Conservation (phyloP, 768 basidiomycete species). For the Scleroderma bovista region DNA sequence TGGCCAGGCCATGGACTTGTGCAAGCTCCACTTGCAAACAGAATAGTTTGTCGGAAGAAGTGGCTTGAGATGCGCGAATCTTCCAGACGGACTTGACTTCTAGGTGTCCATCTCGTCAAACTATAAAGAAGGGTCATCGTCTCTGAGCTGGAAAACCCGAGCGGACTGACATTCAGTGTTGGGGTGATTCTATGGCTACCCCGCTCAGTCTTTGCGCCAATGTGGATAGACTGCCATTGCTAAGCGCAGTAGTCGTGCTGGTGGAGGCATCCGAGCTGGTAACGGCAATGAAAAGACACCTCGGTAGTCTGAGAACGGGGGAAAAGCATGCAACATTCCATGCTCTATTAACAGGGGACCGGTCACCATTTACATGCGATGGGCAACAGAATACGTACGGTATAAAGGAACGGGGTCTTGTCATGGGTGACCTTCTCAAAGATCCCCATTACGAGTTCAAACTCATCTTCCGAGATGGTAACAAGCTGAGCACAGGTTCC, state of each 20-base stretch:
- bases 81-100: conserved; percentile 94
- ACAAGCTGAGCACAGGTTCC: conserved; percentile 59
- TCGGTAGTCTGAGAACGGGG: conserved; percentile 66
- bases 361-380: background rate
- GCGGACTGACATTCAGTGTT: conserved; percentile 78
- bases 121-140: conserved; percentile 33
- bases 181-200: conserved; percentile 86
- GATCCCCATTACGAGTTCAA: conserved; percentile 92
- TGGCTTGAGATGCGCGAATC: conserved; percentile 86
- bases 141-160: conserved; percentile 9
- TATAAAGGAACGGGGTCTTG: conserved; percentile 83
- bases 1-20: conserved; percentile 68
- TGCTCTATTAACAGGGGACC: conserved; percentile 35
- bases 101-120: conserved; percentile 86
- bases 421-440: conserved; percentile 90
- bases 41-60: conserved; percentile 82
- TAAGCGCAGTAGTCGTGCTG: conserved; percentile 56
- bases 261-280: conserved; percentile 57
- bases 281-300: conserved; percentile 54
- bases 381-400: conserved; percentile 52
- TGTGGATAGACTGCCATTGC: conserved; percentile 78
- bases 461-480: conserved; percentile 84
- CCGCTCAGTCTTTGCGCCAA: conserved; percentile 77
- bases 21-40: conserved; percentile 75
- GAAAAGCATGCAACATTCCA: conserved; percentile 66